Evolutionary conservation across 176 grass and related monocot genomes (phyloP).

Genomic region (Puya raimondii): DNA sequence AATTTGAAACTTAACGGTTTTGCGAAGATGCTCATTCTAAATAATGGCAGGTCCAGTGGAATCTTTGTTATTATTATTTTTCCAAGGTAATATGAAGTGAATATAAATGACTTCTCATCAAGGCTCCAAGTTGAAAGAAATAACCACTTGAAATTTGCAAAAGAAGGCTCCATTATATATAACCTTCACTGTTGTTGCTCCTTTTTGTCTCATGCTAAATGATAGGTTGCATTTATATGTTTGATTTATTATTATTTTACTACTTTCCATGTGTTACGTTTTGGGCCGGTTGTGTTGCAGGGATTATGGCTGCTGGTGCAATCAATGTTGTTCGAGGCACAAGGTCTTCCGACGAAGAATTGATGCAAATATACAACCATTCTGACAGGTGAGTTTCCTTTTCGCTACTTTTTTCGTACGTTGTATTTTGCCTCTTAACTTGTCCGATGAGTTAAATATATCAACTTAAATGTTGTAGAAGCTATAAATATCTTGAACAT

Average conservation of each 20-base stretch:
- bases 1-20: no score
- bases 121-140: no score
- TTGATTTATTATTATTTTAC: background rate
- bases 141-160: no score
- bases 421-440: no score
- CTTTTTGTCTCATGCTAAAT: background rate
- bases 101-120: no score
- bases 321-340: slow-evolving; percentile 95
- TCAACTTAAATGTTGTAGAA: background rate
- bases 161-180: no score
- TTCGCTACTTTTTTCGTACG: background rate
- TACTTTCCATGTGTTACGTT: background rate
- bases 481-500: background rate
- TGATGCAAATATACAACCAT: slow-evolving; percentile 88
- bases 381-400: slow-evolving; percentile 59
- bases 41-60: no score
- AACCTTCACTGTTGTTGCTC: background rate
- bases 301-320: slow-evolving; percentile 89
- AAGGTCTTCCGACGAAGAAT: slow-evolving; percentile 66
- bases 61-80: no score
- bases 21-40: no score
- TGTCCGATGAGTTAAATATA: no score
- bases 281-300: slow-evolving; percentile 23
- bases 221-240: background rate
- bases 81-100: no score